A percentile compares a stretch with the other conserved stretches of the same genome.
phyloP scores from a whole-genome alignment of 73 alveolate genomes.

The Paramecium caudatum region DNA sequence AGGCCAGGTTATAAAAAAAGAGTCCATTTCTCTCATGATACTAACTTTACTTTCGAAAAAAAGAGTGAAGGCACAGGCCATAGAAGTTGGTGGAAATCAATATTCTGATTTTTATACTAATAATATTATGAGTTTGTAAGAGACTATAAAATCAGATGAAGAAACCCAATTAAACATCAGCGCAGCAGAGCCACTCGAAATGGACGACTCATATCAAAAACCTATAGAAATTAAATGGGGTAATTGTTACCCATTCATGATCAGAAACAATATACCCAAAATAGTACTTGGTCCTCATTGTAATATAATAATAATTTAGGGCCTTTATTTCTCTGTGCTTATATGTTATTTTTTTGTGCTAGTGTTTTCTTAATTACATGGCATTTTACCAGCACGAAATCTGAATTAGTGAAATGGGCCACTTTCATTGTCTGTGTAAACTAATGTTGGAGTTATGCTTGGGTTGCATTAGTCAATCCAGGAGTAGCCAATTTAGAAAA shows the following conservation, averaged over 20 bases:
- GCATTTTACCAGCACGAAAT: slow-evolving; percentile 11
- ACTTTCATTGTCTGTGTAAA: slow-evolving; percentile 7
- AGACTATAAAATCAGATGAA: slow-evolving; percentile 10
- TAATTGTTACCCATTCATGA: slow-evolving; percentile 47
- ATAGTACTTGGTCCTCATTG: slow-evolving; percentile 82
- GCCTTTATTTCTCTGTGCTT: slow-evolving; percentile 73
- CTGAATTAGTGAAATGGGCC: slow-evolving; percentile 7
- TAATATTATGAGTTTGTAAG: slow-evolving; percentile 15
- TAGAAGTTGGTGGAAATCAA: slow-evolving; percentile 38
- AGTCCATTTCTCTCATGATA: slow-evolving; percentile 26
- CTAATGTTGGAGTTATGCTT: slow-evolving; percentile 30
- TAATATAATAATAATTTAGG: slow-evolving; percentile 30
- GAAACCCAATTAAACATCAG: slow-evolving; percentile 12
- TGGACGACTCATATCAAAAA: slow-evolving; percentile 11
- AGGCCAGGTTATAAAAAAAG: neutral
- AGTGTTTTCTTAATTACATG: slow-evolving; percentile 62
- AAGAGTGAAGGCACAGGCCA: neutral
- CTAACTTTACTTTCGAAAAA: slow-evolving; percentile 26
- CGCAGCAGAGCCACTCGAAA: slow-evolving; percentile 45
- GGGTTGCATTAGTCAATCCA: slow-evolving; percentile 70
- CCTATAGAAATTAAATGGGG: slow-evolving; percentile 51
- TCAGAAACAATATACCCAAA: slow-evolving; percentile 71
- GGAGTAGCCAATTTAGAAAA: slow-evolving; percentile 58
- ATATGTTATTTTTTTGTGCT: slow-evolving; percentile 29
- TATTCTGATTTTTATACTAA: neutral